phyloP scores from a whole-genome alignment of 345 rosid genomes.

The Citrus maxima region DNA sequence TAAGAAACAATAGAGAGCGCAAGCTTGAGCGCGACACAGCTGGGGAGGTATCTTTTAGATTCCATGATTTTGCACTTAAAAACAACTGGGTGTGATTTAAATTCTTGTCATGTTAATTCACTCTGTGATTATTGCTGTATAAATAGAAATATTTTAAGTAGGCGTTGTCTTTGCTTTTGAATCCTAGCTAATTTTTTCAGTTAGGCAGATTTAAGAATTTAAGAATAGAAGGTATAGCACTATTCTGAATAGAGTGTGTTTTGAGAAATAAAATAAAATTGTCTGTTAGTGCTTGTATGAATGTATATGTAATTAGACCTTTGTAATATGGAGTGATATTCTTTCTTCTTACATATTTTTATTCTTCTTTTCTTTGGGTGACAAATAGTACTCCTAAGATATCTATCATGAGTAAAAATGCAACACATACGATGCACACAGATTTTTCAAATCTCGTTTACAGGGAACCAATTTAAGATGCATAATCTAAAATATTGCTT shows the following conservation, averaged over 20 bases:
- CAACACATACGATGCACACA: neutral
- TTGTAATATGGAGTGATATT: neutral
- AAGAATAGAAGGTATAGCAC: neutral
- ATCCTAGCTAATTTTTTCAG: neutral
- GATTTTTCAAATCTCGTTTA: no score
- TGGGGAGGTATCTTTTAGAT: conserved; percentile 78
- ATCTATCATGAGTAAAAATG: neutral
- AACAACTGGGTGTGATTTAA: conserved; percentile 56
- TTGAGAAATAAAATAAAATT: neutral
- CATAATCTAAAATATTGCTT: neutral
- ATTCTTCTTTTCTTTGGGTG: neutral
- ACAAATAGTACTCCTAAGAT: neutral
- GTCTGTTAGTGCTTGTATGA: neutral
- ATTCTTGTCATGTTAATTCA: neutral
- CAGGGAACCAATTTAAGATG: neutral
- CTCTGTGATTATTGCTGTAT: conserved; percentile 9
- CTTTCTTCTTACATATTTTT: neutral
- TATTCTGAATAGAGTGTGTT: neutral
- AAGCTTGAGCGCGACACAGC: conserved; percentile 61
- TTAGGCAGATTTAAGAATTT: neutral
- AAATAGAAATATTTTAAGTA: neutral
- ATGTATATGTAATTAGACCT: neutral
- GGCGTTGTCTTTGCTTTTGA: neutral
- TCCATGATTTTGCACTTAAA: conserved; percentile 64
- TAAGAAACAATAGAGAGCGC: conserved; percentile 20